Conservation (phyloP, 2,329 filamentous ascomycete genomes). For the Ascosphaera apis region DNA sequence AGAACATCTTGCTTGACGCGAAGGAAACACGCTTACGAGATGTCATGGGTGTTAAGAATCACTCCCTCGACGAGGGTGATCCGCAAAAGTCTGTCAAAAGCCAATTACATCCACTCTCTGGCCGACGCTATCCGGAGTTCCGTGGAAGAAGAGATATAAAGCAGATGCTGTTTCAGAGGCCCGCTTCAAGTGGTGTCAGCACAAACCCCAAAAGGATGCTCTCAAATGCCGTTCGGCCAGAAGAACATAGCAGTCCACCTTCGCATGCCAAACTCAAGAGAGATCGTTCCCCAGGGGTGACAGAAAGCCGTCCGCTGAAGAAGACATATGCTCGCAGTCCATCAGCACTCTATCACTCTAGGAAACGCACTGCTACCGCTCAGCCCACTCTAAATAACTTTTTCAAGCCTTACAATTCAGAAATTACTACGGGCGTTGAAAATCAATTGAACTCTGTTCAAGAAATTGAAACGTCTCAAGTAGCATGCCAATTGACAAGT, state of each 20-base stretch:
- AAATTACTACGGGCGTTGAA: slow-evolving; percentile 11
- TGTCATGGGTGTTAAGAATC: slow-evolving; percentile 41
- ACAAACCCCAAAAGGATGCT: slow-evolving; percentile 5
- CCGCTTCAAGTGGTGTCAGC: slow-evolving; percentile 10
- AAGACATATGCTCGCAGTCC: no score
- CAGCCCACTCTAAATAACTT: slow-evolving; percentile 35
- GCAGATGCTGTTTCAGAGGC: slow-evolving; percentile 64
- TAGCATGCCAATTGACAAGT: background rate
- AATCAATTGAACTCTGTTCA: no score
- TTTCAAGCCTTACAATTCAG: slow-evolving; percentile 36
- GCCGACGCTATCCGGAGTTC: slow-evolving; percentile 69
- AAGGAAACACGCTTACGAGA: slow-evolving; percentile 37
- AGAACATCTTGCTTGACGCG: slow-evolving; percentile 31
- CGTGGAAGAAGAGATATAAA: slow-evolving; percentile 63
- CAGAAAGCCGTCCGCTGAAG: no score
- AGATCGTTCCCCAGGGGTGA: no score
- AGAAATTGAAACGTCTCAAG: no score
- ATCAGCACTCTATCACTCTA: no score
- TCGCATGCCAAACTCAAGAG: no score
- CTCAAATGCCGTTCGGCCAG: no score
- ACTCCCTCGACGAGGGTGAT: background rate
- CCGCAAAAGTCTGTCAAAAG: slow-evolving; percentile 24
- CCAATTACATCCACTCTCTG: slow-evolving; percentile 51
- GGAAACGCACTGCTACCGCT: background rate
- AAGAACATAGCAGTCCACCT: no score